Conservation (phyloP, 2,329 filamentous ascomycete species). For the Trichoderma lentiforme region DNA sequence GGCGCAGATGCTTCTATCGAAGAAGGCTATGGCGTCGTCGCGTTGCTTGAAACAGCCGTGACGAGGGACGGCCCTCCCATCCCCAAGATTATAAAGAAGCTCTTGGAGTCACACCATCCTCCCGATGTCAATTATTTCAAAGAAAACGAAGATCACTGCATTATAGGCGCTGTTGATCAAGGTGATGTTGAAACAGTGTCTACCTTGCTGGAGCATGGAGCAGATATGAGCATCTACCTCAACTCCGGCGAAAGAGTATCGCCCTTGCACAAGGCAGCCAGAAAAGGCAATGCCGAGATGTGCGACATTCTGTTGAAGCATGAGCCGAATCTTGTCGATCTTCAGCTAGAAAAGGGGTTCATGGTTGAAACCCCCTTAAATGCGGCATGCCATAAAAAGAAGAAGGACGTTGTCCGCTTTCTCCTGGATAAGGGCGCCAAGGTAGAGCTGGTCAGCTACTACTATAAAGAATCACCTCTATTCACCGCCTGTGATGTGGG, state of each 20-base stretch:
- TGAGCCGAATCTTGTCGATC: conserved; percentile 24
- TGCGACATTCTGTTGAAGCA: conserved; percentile 22
- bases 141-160: conserved; percentile 10
- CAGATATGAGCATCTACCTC: conserved; percentile 21
- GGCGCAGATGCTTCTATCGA: conserved; percentile 26
- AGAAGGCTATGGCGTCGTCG: conserved; percentile 21
- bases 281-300: conserved; percentile 17
- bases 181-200: conserved; percentile 18
- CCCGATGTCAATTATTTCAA: conserved; percentile 21
- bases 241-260: not conserved
- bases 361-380: conserved; percentile 22
- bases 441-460: conserved; percentile 10
- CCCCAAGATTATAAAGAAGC: conserved; percentile 16
- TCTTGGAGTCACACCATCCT: conserved; percentile 21
- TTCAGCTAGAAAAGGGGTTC: conserved; percentile 18
- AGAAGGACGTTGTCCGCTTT: conserved; percentile 17
- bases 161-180: conserved; percentile 15
- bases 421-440: conserved; percentile 25
- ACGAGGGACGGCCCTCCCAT: not conserved
- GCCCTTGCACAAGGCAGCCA: conserved; percentile 23
- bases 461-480: conserved; percentile 22
- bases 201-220: conserved; percentile 23
- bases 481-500: conserved; percentile 20
- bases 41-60: conserved; percentile 21
- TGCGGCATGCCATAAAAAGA: conserved; percentile 18